Base-by-base conservation (phyloP, 1,139 yeast species). In the Saccharomyces hybrid region DNA sequence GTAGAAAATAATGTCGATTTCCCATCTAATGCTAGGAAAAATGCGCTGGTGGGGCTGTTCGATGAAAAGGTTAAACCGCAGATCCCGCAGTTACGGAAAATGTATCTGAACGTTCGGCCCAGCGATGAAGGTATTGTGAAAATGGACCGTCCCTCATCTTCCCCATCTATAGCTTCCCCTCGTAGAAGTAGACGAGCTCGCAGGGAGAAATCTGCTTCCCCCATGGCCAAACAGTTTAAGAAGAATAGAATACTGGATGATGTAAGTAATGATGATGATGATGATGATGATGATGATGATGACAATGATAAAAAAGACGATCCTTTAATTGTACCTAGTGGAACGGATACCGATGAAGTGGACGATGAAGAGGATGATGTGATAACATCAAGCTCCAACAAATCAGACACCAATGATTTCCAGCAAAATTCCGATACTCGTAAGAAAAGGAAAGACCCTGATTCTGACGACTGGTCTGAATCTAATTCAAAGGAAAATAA, bases 1-100 rank as follows among this genome's bases (percentile, higher is more conserved):
- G 70, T 75, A 34, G 81, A 79, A 53, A 78, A 87, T 66, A 74
- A 77, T n/a, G 75, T 88, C 25, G 70, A 71, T 7, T 83, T 76
- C 64, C 78, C 84, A 0, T 75, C 86, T 4, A 76, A 79, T 52
- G 82, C 88, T 8, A 85, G 82, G 64, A 89, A 89, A 68, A 70
- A 78, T 4, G 81, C 79, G 8, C 73, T 87, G 56, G 70, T 88
- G 7, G 73, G 73, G 16, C 65, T 85, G 5, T 87, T 83, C 66
- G 70, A 76, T 16, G 66, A 71, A 2, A 67, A 80, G n/a, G 73
- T 87, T 16, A 57, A 57, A 14, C 63, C 63, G 5, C 56, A 58
- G 42, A 51, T 64, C 32, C 62, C 62, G 20, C 58, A 58, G 28
- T 34, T 61, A 54, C 59, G 66, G 49, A 54, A 54, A 47, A 57